These are phyloP conservation scores for Fraxinus quadrangulata DNA, from an alignment of 257 asterid genomes.

Conservation along the genomic window DNA sequence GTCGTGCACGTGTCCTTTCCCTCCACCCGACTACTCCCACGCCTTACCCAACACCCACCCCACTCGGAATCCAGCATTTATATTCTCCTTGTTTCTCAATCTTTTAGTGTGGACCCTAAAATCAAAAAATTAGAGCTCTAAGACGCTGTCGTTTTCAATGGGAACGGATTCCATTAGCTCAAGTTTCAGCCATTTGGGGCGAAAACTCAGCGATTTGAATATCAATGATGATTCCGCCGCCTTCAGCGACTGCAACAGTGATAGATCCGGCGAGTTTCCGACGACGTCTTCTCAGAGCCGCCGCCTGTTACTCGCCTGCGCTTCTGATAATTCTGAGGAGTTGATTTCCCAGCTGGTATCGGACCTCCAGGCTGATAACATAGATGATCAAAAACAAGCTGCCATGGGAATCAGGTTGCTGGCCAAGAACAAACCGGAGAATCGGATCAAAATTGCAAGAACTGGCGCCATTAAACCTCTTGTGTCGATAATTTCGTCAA, in stretches of 20 bases:
- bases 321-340: slow-evolving; percentile 70
- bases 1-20: slow-evolving; percentile 64
- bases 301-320: slow-evolving; percentile 64
- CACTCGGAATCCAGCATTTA: slow-evolving; percentile 30
- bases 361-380: slow-evolving; percentile 51
- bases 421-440: slow-evolving; percentile 80
- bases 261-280: slow-evolving; percentile 85
- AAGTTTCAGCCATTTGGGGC: slow-evolving; percentile 64
- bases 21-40: neutral
- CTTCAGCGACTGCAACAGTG: slow-evolving; percentile 93
- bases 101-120: slow-evolving; percentile 3
- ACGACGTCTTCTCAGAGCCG: slow-evolving; percentile 70
- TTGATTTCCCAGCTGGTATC: slow-evolving; percentile 66
- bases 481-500: slow-evolving; percentile 41
- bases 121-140: neutral
- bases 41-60: neutral
- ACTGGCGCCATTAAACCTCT: slow-evolving; percentile 84
- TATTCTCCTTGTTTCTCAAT: slow-evolving; percentile 40
- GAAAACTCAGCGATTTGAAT: slow-evolving; percentile 50
- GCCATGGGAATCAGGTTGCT: slow-evolving; percentile 81
- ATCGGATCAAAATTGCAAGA: slow-evolving; percentile 70
- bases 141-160: slow-evolving; percentile 33
- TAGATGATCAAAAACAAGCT: slow-evolving; percentile 76
- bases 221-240: slow-evolving; percentile 63
- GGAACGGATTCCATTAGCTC: slow-evolving; percentile 52